Evolutionary conservation across 139 green algal genomes (phyloP).

Genomic region (Penium margaritaceum): DNA sequence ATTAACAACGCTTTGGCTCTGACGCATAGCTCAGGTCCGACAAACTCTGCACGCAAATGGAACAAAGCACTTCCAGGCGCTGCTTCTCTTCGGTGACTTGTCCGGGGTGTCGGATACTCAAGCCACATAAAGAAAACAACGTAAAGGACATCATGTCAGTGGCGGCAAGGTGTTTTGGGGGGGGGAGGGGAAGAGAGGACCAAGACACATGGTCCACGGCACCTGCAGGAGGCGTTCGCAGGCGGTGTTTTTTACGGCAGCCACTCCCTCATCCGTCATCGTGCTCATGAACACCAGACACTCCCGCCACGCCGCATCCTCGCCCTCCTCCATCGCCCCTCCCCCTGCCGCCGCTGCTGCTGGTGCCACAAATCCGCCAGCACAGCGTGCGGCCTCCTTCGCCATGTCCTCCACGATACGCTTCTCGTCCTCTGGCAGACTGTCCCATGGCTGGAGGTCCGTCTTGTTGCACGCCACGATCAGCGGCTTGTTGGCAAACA

Average conservation of each 20-base stretch:
- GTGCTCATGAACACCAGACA: slow-evolving; percentile 79
- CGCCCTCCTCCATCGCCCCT: slow-evolving; percentile 10
- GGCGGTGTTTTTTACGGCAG: slow-evolving; percentile 73
- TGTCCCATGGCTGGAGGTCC: slow-evolving; percentile 51
- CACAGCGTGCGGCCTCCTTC: slow-evolving; percentile 28
- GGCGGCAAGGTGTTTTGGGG: too few relatives aligned
- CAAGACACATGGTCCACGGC: slow-evolving; percentile 74
- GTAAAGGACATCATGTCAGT: too few relatives aligned
- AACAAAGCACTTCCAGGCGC: too few relatives aligned
- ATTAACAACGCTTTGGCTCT: too few relatives aligned
- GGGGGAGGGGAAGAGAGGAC: too few relatives aligned
- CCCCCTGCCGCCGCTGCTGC: background rate
- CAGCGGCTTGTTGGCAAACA: slow-evolving; percentile 97
- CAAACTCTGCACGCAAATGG: too few relatives aligned
- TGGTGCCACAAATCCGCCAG: slow-evolving; percentile 29
- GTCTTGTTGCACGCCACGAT: slow-evolving; percentile 94
- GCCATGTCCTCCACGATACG: slow-evolving; percentile 74
- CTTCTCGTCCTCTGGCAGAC: slow-evolving; percentile 55
- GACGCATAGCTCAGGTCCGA: too few relatives aligned
- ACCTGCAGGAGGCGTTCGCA: slow-evolving; percentile 84
- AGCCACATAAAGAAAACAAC: too few relatives aligned
- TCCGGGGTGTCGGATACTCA: too few relatives aligned
- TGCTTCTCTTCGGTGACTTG: too few relatives aligned
- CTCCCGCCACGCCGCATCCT: slow-evolving; percentile 17
- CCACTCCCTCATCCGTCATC: slow-evolving; percentile 82